These are phyloP conservation scores for Penicillium sp. DNA, from an alignment of 2,329 filamentous ascomycete genomes.

Conservation along the genomic window DNA sequence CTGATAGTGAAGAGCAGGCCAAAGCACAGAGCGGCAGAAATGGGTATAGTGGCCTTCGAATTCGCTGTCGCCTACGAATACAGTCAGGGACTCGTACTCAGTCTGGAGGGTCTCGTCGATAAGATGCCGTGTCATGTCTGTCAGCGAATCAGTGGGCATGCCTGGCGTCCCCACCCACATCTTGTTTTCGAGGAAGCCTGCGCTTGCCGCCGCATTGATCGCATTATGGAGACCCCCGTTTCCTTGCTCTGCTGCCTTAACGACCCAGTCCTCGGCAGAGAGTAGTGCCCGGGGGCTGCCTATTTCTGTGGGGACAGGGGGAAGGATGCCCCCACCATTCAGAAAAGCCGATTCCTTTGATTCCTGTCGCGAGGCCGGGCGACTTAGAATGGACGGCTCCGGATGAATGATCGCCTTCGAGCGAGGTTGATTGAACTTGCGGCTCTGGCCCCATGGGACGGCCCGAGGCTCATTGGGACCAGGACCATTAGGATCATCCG, in stretches of 20 bases:
- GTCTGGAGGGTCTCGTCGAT: slow-evolving; percentile 78
- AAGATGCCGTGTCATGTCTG: slow-evolving; percentile 71
- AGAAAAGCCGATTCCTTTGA: slow-evolving; percentile 22
- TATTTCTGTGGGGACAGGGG: slow-evolving; percentile 37
- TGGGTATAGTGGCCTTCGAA: slow-evolving; percentile 92
- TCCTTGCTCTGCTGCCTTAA: slow-evolving; percentile 82
- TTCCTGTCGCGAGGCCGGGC: slow-evolving; percentile 16
- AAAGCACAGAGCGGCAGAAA: slow-evolving; percentile 94
- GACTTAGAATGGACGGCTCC: slow-evolving; percentile 67
- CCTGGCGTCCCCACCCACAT: slow-evolving; percentile 88
- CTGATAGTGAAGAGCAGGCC: slow-evolving; percentile 97
- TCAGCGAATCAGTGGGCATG: slow-evolving; percentile 85
- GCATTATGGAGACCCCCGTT: slow-evolving; percentile 91
- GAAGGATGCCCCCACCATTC: slow-evolving; percentile 17
- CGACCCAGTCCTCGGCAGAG: slow-evolving; percentile 72
- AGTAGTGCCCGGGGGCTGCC: slow-evolving; percentile 63
- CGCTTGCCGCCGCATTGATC: slow-evolving; percentile 72
- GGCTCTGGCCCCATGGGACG: slow-evolving; percentile 69
- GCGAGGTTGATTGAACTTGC: slow-evolving; percentile 72
- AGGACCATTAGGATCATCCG: slow-evolving; percentile 32
- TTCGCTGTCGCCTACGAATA: slow-evolving; percentile 85
- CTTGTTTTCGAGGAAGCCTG: slow-evolving; percentile 68
- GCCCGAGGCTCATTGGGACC: slow-evolving; percentile 67
- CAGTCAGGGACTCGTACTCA: slow-evolving; percentile 77
- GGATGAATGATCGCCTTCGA: slow-evolving; percentile 61